These are phyloP conservation scores for Trichophyton benhamiae DNA, from an alignment of 2,329 filamentous ascomycete genomes.

Conservation along the genomic window DNA sequence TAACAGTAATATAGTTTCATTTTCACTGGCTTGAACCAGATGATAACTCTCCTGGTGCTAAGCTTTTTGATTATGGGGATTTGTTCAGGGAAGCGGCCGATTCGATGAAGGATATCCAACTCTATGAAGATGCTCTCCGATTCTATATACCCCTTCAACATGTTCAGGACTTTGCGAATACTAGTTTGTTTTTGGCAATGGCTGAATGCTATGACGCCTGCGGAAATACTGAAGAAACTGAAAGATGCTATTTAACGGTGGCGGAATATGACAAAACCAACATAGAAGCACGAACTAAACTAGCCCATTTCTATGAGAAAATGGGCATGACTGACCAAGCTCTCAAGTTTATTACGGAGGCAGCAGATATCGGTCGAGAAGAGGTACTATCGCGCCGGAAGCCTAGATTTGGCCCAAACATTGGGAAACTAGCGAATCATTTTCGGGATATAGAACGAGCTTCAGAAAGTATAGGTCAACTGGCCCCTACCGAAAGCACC, in stretches of 20 bases:
- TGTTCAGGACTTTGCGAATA: slow-evolving; percentile 36
- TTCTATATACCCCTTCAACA: slow-evolving; percentile 44
- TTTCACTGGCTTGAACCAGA: slow-evolving; percentile 58
- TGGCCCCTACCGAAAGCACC: background rate
- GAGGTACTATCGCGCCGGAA: slow-evolving; percentile 24
- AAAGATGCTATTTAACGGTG: slow-evolving; percentile 63
- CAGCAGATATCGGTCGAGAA: slow-evolving; percentile 50
- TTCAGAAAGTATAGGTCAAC: background rate
- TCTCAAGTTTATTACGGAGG: slow-evolving; percentile 62
- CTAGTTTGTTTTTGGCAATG: slow-evolving; percentile 40
- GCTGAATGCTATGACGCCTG: slow-evolving; percentile 54
- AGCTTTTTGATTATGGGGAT: slow-evolving; percentile 57
- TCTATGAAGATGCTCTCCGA: slow-evolving; percentile 44
- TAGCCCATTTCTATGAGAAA: slow-evolving; percentile 75
- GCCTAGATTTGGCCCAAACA: slow-evolving; percentile 22
- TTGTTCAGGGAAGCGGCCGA: slow-evolving; percentile 63
- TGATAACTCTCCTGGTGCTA: slow-evolving; percentile 38
- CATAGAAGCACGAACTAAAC: slow-evolving; percentile 62
- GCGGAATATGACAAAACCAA: slow-evolving; percentile 59
- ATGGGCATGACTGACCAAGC: slow-evolving; percentile 62
- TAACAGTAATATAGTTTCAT: slow-evolving; percentile 41
- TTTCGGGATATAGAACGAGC: slow-evolving; percentile 21
- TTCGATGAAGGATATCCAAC: slow-evolving; percentile 40
- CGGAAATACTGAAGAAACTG: slow-evolving; percentile 54
- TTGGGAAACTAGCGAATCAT: slow-evolving; percentile 31